Percentiles rank a stretch among this genome's conserved stretches.
Conservation (phyloP, 805 yeast genomes). For the Kuraishia hungarica region DNA sequence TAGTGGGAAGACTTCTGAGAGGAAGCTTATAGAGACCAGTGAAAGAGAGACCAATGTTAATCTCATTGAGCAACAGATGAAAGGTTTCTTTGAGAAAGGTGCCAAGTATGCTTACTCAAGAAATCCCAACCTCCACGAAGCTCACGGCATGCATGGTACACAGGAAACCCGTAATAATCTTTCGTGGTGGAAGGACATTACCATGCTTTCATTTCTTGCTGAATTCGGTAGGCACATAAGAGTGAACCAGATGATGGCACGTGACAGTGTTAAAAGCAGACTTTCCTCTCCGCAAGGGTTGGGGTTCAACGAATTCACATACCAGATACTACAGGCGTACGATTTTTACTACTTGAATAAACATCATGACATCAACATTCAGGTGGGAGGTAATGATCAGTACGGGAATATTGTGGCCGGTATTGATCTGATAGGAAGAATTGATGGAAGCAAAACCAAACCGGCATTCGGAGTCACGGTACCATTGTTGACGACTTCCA, state of each 20-base stretch:
- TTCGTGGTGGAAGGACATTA: constrained; percentile 79
- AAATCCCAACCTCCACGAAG: constrained; percentile 13
- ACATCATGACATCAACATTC: constrained; percentile 52
- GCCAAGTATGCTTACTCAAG: constrained; percentile 50
- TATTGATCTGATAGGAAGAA: constrained; percentile 69
- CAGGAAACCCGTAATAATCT: constrained; percentile 45
- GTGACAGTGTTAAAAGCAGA: constrained; percentile 81
- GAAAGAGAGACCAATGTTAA: constrained; percentile 48
- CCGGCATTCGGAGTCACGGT: constrained; percentile 74
- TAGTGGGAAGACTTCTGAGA: constrained; percentile 78
- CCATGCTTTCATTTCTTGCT: constrained; percentile 71
- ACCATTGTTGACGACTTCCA: constrained; percentile 79
- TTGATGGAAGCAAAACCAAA: constrained; percentile 17
- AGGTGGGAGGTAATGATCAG: constrained; percentile 95
- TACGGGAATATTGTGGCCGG: constrained; percentile 99
- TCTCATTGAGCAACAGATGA: constrained; percentile 55
- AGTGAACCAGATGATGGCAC: constrained; percentile 76
- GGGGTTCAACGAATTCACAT: constrained; percentile 91
- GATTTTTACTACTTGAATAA: constrained; percentile 80
- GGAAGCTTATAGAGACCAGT: constrained; percentile 46
- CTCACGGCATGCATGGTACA: constrained; percentile 8
- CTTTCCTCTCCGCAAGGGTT: constrained; percentile 63
- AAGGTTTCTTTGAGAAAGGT: constrained; percentile 52
- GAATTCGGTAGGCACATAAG: constrained; percentile 72
- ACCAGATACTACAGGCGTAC: constrained; percentile 87